These are phyloP conservation scores for Micractinium sp. DNA, from an alignment of 139 green algal species.

Conservation along the genomic window DNA sequence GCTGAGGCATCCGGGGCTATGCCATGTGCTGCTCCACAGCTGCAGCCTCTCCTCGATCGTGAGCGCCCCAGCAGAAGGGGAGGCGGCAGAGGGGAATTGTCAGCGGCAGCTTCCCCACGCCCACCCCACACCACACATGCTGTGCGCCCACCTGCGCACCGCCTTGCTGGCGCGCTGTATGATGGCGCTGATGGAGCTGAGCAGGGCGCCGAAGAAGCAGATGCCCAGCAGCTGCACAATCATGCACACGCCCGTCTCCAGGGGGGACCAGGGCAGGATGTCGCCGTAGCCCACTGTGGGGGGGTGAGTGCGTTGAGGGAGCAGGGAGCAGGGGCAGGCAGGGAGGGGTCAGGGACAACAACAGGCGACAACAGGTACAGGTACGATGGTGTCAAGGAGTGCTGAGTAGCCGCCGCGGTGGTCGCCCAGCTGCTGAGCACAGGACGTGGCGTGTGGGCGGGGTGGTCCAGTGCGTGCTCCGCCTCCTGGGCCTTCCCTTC, in stretches of 20 bases:
- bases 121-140: too few species aligned
- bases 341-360: neutral
- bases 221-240: slow-evolving; percentile 20
- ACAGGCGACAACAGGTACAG: too few species aligned
- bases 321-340: neutral
- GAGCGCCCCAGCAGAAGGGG: too few species aligned
- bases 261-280: slow-evolving; percentile 10
- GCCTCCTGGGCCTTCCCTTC: too few species aligned
- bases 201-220: slow-evolving; percentile 18
- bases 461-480: too few species aligned
- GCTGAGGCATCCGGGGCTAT: neutral
- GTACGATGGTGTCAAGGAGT: too few species aligned
- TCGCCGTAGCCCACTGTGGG: slow-evolving; percentile 16
- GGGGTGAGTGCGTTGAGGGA: neutral
- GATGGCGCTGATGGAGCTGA: neutral
- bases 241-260: slow-evolving; percentile 13
- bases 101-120: neutral
- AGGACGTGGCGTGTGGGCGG: too few species aligned
- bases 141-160: neutral
- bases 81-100: neutral
- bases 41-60: too few species aligned
- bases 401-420: too few species aligned
- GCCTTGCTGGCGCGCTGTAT: slow-evolving; percentile 22
- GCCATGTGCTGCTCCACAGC: too few species aligned
- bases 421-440: too few species aligned